Percentiles rank a stretch among this genome's conserved stretches.
phyloP scores from a whole-genome alignment of 768 basidiomycete genomes.

The Strobilomyces confusus region DNA sequence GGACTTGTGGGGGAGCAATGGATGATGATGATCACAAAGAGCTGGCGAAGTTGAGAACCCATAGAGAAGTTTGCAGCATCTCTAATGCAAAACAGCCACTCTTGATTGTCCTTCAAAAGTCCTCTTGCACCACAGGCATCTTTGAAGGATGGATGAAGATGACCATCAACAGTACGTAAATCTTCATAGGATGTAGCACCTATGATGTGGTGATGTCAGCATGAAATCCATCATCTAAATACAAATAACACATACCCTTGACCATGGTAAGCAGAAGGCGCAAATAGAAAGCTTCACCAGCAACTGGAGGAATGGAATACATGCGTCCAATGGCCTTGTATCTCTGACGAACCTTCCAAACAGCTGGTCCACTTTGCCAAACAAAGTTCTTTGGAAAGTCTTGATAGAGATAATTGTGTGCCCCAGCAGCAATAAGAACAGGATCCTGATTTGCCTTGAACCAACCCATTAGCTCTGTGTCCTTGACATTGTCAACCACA shows the following conservation, averaged over 20 bases:
- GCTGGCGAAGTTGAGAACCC: background rate
- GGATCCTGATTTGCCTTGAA: background rate
- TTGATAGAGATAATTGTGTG: background rate
- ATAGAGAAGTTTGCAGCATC: conserved; percentile 29
- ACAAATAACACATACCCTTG: too few species aligned
- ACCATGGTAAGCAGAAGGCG: background rate
- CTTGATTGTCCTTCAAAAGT: conserved; percentile 45
- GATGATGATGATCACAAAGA: background rate
- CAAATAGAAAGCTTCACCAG: background rate
- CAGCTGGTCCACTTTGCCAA: background rate
- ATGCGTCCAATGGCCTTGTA: background rate
- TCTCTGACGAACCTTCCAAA: background rate
- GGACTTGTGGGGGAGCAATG: conserved; percentile 29
- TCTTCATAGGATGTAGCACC: conserved; percentile 7
- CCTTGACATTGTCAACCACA: background rate
- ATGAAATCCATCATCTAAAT: background rate
- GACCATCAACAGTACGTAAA: conserved; percentile 1
- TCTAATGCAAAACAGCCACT: conserved; percentile 40
- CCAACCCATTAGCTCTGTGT: background rate
- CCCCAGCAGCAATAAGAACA: background rate
- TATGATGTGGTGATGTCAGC: background rate
- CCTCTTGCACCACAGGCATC: conserved; percentile 39
- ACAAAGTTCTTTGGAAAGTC: background rate
- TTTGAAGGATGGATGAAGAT: conserved; percentile 30
- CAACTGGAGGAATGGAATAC: background rate